Percentiles rank a stretch among this genome's conserved stretches.
Conservation (phyloP, 23 red algal genomes). For the Gracilaria domingensis region DNA sequence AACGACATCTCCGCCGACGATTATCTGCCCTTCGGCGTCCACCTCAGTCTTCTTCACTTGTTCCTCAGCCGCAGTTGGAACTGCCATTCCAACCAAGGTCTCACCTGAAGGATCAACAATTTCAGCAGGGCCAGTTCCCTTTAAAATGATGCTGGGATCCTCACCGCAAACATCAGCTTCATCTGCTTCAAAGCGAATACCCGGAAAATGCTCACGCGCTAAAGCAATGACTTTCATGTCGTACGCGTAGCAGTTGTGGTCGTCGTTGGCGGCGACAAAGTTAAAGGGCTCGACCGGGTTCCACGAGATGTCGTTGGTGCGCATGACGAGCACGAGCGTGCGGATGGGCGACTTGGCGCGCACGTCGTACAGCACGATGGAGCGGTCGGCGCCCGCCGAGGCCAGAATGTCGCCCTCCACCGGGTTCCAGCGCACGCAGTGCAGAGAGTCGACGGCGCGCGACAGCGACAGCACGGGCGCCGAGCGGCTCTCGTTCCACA, state of each 20-base stretch:
- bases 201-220: conserved; percentile 69
- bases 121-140: conserved; percentile 36
- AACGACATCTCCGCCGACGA: conserved; percentile 91
- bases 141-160: conserved; percentile 56
- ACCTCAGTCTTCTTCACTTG: conserved; percentile 67
- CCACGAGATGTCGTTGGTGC: no score
- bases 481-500: no score
- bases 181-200: conserved; percentile 86
- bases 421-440: no score
- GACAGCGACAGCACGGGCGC: no score
- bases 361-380: no score
- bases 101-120: conserved; percentile 66
- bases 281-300: no score
- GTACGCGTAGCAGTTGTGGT: conserved; percentile 64
- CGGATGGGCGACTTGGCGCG: no score
- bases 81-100: conserved; percentile 51
- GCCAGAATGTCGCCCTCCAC: no score
- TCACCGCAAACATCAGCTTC: conserved; percentile 56
- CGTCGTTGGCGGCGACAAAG: conserved; percentile 68
- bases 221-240: conserved; percentile 75
- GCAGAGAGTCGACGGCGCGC: no score
- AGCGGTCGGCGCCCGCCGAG: no score
- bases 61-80: conserved; percentile 43
- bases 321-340: no score
- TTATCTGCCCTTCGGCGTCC: conserved; percentile 70